phyloP scores from a whole-genome alignment of 352 stramenopile species.

The Pythium dissimile region DNA sequence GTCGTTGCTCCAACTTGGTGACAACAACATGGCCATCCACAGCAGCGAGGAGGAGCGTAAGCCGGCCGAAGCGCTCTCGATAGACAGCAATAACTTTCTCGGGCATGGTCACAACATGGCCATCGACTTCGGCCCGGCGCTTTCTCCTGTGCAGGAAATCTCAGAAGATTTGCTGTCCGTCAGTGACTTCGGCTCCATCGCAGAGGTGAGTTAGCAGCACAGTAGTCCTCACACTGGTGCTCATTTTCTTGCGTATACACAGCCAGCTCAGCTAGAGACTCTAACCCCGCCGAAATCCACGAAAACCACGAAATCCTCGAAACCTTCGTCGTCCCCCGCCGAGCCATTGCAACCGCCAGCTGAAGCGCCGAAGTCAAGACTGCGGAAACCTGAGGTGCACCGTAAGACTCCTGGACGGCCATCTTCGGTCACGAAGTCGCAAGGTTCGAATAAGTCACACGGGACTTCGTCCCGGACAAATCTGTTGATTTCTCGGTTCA shows the following conservation, averaged over 20 bases:
- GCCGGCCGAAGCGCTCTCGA: neutral
- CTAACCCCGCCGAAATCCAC: constrained; percentile 5
- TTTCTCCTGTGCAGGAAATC: constrained; percentile 19
- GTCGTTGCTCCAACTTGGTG: constrained; percentile 6
- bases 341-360: neutral
- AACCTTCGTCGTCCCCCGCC: neutral
- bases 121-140: constrained; percentile 1
- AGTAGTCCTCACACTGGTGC: neutral
- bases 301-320: too few relatives aligned
- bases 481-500: neutral
- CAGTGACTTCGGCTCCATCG: constrained; percentile 9
- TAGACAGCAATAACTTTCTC: constrained; percentile 10
- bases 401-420: constrained; percentile 8
- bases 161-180: constrained; percentile 15
- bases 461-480: neutral
- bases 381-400: constrained; percentile 17
- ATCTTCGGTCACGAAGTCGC: constrained; percentile 10
- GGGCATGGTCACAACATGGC: neutral
- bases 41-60: neutral
- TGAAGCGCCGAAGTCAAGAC: constrained; percentile 10
- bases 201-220: constrained; percentile 4
- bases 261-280: constrained; percentile 16
- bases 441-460: constrained; percentile 1
- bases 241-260: neutral
- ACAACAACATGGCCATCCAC: neutral